Conservation (phyloP, 108 stramenopile species). For the Pseudonitzschia delicatissima region DNA sequence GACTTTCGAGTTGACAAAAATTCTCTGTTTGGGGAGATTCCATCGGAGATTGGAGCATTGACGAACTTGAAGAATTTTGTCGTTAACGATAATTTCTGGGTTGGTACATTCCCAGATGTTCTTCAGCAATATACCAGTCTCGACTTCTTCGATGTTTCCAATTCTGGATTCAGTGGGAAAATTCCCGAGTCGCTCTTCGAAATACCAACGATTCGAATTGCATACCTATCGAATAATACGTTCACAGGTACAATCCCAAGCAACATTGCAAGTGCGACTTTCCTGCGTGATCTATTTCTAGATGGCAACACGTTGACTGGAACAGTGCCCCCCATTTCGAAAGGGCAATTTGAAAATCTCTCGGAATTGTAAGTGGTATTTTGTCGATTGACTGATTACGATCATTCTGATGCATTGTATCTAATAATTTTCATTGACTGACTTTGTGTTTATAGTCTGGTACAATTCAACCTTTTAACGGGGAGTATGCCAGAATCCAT, state of each 20-base stretch:
- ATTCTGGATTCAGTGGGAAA: constrained; percentile 60
- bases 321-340: constrained; percentile 32
- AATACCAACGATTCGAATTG: constrained; percentile 45
- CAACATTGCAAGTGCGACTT: constrained; percentile 20
- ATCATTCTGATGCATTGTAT: too few species aligned
- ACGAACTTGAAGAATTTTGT: constrained; percentile 27
- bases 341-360: constrained; percentile 25
- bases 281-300: constrained; percentile 48
- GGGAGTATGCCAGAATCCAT: constrained; percentile 45
- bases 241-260: constrained; percentile 75
- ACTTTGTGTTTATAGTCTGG: constrained; percentile 4
- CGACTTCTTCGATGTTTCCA: constrained; percentile 60
- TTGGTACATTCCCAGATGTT: constrained; percentile 57
- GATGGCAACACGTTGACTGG: constrained; percentile 60
- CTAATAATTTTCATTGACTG: too few species aligned
- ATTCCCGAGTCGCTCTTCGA: constrained; percentile 69
- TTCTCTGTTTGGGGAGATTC: constrained; percentile 55
- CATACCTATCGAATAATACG: constrained; percentile 71
- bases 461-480: constrained; percentile 41
- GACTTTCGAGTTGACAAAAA: constrained; percentile 65
- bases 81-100: constrained; percentile 62
- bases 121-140: constrained; percentile 47
- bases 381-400: too few species aligned
- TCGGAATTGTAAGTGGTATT: constrained; percentile 38
- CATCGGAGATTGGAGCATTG: constrained; percentile 33